A percentile compares a stretch with the other conserved stretches of the same genome.
These are phyloP conservation scores for Aspergillus baeticus DNA, from an alignment of 495 filamentous ascomycete species.

Conservation along the genomic window DNA sequence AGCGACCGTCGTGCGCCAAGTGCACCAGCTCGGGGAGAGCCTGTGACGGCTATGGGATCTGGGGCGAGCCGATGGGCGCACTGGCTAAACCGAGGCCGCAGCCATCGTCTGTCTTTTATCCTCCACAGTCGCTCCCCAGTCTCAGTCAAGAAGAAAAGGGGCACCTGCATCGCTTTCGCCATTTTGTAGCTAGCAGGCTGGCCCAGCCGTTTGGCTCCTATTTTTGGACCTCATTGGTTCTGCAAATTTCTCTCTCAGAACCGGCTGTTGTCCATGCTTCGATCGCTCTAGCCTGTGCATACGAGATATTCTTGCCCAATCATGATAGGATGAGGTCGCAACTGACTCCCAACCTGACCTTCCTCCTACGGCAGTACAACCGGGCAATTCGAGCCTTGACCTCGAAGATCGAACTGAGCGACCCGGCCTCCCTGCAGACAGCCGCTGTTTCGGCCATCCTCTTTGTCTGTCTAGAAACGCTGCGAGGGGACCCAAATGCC, in stretches of 20 bases:
- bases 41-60: constrained; percentile 3
- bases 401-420: neutral
- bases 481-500: neutral
- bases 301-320: neutral
- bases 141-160: neutral
- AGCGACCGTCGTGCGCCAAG: neutral
- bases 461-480: neutral
- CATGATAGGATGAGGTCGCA: neutral
- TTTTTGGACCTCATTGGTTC: neutral
- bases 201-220: neutral
- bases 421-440: neutral
- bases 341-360: neutral
- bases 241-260: neutral
- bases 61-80: neutral
- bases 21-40: neutral
- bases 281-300: neutral
- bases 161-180: neutral
- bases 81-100: neutral
- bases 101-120: neutral
- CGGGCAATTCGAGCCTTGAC: neutral
- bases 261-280: neutral
- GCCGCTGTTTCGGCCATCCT: neutral
- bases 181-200: neutral
- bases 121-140: neutral
- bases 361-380: constrained; percentile 4